phyloP scores from a whole-genome alignment of 225 moss, liverwort and hornwort genomes.

The Polytrichum formosum region DNA sequence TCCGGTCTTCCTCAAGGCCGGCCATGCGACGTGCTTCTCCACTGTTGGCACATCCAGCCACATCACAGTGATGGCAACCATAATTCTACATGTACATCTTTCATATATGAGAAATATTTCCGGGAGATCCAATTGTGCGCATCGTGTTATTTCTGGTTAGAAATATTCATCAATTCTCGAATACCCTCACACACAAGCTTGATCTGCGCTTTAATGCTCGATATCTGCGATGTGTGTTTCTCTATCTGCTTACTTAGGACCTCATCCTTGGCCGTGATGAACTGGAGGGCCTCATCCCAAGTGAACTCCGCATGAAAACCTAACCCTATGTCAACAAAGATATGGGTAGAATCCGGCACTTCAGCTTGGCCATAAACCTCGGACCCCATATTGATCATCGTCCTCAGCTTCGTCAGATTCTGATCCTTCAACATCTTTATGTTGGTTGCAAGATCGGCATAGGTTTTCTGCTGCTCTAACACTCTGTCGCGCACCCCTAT shows the following conservation, averaged over 20 bases:
- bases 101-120: too few relatives aligned
- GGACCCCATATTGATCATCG: slow-evolving; percentile 89
- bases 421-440: slow-evolving; percentile 75
- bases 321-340: slow-evolving; percentile 75
- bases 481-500: slow-evolving; percentile 42
- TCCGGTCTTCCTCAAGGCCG: slow-evolving; percentile 66
- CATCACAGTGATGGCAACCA: slow-evolving; percentile 72
- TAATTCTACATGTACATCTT: slow-evolving; percentile 4
- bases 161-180: slow-evolving; percentile 79
- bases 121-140: too few relatives aligned
- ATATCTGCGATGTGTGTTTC: slow-evolving; percentile 56
- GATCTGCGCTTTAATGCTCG: slow-evolving; percentile 73
- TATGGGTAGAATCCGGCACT: slow-evolving; percentile 71
- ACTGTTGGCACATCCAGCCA: slow-evolving; percentile 89
- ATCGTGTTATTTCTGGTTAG: not conserved
- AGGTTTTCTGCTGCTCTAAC: slow-evolving; percentile 45
- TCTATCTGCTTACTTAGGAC: slow-evolving; percentile 60
- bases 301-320: slow-evolving; percentile 90
- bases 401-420: slow-evolving; percentile 59
- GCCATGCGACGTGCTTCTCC: slow-evolving; percentile 68
- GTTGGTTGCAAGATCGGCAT: slow-evolving; percentile 73
- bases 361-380: slow-evolving; percentile 92
- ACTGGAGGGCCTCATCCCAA: slow-evolving; percentile 72
- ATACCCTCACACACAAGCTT: slow-evolving; percentile 87
- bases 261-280: slow-evolving; percentile 58